These are phyloP conservation scores for Nakazawaea peltata DNA, from an alignment of 805 yeast genomes.

Conservation along the genomic window DNA sequence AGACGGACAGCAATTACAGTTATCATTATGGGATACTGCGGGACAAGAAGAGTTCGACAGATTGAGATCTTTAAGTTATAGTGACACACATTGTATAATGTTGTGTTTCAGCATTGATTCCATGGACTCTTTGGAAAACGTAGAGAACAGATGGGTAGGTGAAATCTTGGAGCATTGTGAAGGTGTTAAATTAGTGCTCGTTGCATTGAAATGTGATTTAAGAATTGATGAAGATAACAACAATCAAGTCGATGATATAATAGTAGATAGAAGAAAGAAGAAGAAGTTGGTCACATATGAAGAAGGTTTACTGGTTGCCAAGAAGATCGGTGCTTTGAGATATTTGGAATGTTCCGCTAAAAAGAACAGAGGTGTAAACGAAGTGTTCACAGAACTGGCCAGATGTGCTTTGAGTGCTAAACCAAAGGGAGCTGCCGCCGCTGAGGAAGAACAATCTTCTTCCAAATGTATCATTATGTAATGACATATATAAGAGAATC, in stretches of 20 bases:
- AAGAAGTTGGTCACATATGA: slow-evolving; percentile 73
- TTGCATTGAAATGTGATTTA: slow-evolving; percentile 91
- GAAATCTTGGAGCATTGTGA: slow-evolving; percentile 96
- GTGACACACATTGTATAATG: slow-evolving; percentile 96
- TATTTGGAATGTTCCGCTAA: slow-evolving; percentile 96
- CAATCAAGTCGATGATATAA: slow-evolving; percentile 23
- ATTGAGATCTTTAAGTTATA: slow-evolving; percentile 82
- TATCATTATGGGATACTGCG: slow-evolving; percentile 97
- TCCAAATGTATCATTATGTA: slow-evolving; percentile 32
- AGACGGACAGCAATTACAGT: slow-evolving; percentile 86
- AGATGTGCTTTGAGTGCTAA: slow-evolving; percentile 90
- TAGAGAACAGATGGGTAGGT: slow-evolving; percentile 93
- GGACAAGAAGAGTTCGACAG: slow-evolving; percentile 98
- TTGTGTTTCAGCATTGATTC: slow-evolving; percentile 93
- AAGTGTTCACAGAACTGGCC: slow-evolving; percentile 98
- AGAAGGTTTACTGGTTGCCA: slow-evolving; percentile 90
- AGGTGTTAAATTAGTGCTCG: slow-evolving; percentile 88
- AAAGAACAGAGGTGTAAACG: slow-evolving; percentile 96
- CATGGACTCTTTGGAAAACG: slow-evolving; percentile 89
- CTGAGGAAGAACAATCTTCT: slow-evolving; percentile 32
- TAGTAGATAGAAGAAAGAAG: slow-evolving; percentile 16
- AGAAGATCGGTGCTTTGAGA: slow-evolving; percentile 86
- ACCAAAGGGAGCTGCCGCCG: slow-evolving; percentile 66
- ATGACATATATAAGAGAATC: neutral
- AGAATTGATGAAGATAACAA: slow-evolving; percentile 53